Conservation (phyloP, 1,284 basidiomycete genomes). For the Leccinum subrobustum region DNA sequence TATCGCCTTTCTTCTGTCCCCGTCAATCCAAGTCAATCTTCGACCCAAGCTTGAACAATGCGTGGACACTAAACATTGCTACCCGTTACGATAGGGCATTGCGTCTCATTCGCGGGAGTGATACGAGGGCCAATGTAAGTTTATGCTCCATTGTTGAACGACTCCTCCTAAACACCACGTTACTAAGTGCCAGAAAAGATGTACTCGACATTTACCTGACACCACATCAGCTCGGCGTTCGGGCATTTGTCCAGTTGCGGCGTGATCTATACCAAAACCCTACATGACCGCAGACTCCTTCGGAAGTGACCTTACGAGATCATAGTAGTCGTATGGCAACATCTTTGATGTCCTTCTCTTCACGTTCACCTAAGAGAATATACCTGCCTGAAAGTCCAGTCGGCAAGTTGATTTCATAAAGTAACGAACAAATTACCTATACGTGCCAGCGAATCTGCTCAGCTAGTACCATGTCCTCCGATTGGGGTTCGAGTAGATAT, state of each 20-base stretch:
- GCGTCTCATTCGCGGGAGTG: conserved; percentile 79
- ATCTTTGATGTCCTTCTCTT: conserved; percentile 87
- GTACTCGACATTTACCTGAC: conserved; percentile 55
- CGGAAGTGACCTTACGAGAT: conserved; percentile 54
- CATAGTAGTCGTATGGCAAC: conserved; percentile 94
- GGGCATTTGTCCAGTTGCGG: conserved; percentile 94
- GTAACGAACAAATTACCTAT: conserved; percentile 45
- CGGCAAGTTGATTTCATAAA: not conserved
- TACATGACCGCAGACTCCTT: not conserved
- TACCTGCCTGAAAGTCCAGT: conserved; percentile 75
- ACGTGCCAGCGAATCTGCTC: conserved; percentile 90
- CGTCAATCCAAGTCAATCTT: no score
- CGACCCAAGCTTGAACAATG: no score
- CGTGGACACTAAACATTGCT: no score
- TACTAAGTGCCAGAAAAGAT: not conserved
- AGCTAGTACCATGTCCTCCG: conserved; percentile 68
- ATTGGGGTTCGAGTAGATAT: conserved; percentile 83
- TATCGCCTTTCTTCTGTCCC: no score
- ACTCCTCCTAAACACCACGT: conserved; percentile 62
- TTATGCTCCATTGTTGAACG: conserved; percentile 93
- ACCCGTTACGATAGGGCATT: conserved; percentile 49
- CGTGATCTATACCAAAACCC: conserved; percentile 53
- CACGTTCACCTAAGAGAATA: conserved; percentile 84
- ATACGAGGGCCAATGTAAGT: conserved; percentile 89
- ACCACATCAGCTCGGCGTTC: conserved; percentile 91